Evolutionary conservation across 2,329 filamentous ascomycete species (phyloP).

Genomic region (Ophiostoma himal-ulmi): DNA sequence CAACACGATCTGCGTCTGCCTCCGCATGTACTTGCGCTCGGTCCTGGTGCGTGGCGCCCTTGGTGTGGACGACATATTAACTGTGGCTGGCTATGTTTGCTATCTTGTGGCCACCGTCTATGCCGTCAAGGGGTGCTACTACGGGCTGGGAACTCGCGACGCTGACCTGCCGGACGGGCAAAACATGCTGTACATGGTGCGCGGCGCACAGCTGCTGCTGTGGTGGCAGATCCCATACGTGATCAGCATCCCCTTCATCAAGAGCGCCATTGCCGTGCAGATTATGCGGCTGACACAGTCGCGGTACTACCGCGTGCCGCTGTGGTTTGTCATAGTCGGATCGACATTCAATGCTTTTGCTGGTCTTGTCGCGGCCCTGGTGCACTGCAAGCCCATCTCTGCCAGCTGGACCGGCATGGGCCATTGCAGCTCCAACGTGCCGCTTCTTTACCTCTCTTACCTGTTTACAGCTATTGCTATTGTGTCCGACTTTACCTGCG

Average conservation of each 20-base stretch:
- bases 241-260: slow-evolving; percentile 25
- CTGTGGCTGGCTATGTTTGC: slow-evolving; percentile 13
- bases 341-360: slow-evolving; percentile 23
- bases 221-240: slow-evolving; percentile 25
- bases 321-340: slow-evolving; percentile 23
- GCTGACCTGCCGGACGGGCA: slow-evolving; percentile 11
- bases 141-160: slow-evolving; percentile 23
- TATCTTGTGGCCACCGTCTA: slow-evolving; percentile 19
- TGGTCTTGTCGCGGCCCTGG: slow-evolving; percentile 25
- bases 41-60: slow-evolving; percentile 8
- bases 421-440: slow-evolving; percentile 23
- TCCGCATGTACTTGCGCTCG: slow-evolving; percentile 17
- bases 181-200: slow-evolving; percentile 15
- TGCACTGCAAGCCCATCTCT: slow-evolving; percentile 25
- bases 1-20: slow-evolving; percentile 16
- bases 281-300: slow-evolving; percentile 24
- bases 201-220: slow-evolving; percentile 23
- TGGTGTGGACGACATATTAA: slow-evolving; percentile 20
- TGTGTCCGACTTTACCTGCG: slow-evolving; percentile 24
- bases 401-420: slow-evolving; percentile 26
- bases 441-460: slow-evolving; percentile 22
- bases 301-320: slow-evolving; percentile 15
- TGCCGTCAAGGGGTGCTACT: slow-evolving; percentile 19
- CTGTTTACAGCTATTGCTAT: slow-evolving; percentile 21
- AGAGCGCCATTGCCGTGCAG: slow-evolving; percentile 24